Conservation (phyloP, 768 basidiomycete genomes). For the Galerina marginata region DNA sequence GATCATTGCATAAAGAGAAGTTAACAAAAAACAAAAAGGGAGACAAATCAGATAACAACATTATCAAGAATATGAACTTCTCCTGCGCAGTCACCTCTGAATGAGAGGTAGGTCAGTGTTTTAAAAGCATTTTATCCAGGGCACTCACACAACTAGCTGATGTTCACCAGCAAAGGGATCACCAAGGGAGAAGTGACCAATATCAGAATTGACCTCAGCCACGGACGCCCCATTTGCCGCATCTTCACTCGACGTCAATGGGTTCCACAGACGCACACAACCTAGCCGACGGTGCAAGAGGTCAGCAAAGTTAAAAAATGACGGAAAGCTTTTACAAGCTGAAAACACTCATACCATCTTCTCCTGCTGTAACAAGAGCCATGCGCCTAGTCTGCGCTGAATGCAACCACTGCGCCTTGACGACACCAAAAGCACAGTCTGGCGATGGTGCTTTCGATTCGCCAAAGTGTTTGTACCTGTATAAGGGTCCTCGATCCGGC, state of each 20-base stretch:
- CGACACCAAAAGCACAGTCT: slow-evolving; percentile 51
- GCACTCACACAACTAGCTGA: slow-evolving; percentile 63
- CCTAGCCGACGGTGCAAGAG: slow-evolving; percentile 41
- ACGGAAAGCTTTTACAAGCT: neutral
- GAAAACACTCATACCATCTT: slow-evolving; percentile 55
- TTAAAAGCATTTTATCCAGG: neutral
- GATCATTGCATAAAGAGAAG: neutral
- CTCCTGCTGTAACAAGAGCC: slow-evolving; percentile 64
- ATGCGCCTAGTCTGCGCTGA: slow-evolving; percentile 36
- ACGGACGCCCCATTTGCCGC: slow-evolving; percentile 52
- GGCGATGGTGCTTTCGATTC: slow-evolving; percentile 37
- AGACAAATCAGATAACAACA: slow-evolving; percentile 18
- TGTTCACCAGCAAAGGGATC: slow-evolving; percentile 56
- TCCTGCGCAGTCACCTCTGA: slow-evolving; percentile 56
- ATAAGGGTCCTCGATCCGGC: slow-evolving; percentile 49
- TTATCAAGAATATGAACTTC: slow-evolving; percentile 51
- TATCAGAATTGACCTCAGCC: slow-evolving; percentile 59
- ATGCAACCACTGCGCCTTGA: slow-evolving; percentile 59
- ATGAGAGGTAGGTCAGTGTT: neutral
- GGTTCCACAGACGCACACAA: slow-evolving; percentile 75
- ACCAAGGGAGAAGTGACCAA: slow-evolving; percentile 64
- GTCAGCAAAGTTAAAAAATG: neutral
- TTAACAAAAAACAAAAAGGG: neutral
- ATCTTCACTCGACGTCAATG: slow-evolving; percentile 43
- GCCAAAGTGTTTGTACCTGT: slow-evolving; percentile 51